Conservation (phyloP, 2,329 filamentous ascomycete species). For the Elsinoe batatas region DNA sequence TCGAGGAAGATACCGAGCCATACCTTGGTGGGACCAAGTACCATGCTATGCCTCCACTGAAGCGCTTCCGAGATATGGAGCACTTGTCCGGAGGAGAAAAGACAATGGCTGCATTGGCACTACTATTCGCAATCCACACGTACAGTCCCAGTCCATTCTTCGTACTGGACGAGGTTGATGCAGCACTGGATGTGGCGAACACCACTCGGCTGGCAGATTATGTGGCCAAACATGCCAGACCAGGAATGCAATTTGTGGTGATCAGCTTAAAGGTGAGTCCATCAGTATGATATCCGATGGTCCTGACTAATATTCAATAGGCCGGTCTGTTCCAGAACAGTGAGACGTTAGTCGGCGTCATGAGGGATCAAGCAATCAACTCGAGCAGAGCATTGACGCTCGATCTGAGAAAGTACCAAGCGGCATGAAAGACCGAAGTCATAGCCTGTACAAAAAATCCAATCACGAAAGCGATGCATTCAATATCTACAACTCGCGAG, state of each 20-base stretch:
- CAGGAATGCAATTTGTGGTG: slow-evolving; percentile 98
- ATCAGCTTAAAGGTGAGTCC: slow-evolving; percentile 65
- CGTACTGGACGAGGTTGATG: slow-evolving; percentile 95
- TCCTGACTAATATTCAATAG: slow-evolving; percentile 20
- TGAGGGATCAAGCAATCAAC: slow-evolving; percentile 88
- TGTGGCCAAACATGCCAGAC: slow-evolving; percentile 83
- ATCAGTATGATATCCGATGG: not conserved
- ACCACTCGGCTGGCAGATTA: slow-evolving; percentile 95
- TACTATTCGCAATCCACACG: slow-evolving; percentile 92
- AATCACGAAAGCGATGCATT: slow-evolving; percentile 5
- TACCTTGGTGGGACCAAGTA: slow-evolving; percentile 96
- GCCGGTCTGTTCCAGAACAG: slow-evolving; percentile 92
- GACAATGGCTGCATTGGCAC: slow-evolving; percentile 93
- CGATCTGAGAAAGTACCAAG: slow-evolving; percentile 59
- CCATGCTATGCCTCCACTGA: slow-evolving; percentile 95
- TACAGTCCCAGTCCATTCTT: slow-evolving; percentile 97
- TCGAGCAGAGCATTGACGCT: slow-evolving; percentile 83
- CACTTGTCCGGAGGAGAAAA: slow-evolving; percentile 95
- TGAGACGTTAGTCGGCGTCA: slow-evolving; percentile 90
- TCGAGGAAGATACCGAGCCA: slow-evolving; percentile 91
- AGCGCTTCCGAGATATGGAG: slow-evolving; percentile 98
- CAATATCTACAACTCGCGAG: slow-evolving; percentile 1
- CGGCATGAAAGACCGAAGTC: slow-evolving; percentile 15
- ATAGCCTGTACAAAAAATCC: not conserved
- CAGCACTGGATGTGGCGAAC: slow-evolving; percentile 95